Conservation (phyloP, 2,329 filamentous ascomycete species). For the Penicillium sp. region DNA sequence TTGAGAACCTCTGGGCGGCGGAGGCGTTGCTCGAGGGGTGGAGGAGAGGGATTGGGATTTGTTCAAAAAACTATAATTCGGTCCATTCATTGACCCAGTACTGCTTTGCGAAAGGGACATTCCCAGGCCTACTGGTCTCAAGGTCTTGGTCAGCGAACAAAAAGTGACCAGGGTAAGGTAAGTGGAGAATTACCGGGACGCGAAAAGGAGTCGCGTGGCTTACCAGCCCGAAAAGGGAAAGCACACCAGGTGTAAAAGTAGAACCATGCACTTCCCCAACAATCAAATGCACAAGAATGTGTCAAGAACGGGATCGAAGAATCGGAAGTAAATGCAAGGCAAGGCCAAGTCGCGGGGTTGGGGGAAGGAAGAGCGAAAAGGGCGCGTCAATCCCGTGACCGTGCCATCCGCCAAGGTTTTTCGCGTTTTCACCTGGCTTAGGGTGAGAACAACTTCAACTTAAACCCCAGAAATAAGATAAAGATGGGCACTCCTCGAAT, state of each 20-base stretch:
- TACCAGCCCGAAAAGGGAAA: constrained; percentile 25
- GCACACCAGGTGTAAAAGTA: constrained; percentile 13
- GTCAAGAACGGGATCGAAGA: constrained; percentile 14
- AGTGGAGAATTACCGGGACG: constrained; percentile 26
- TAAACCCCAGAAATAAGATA: background rate
- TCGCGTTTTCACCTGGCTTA: constrained; percentile 24
- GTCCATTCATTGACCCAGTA: constrained; percentile 38
- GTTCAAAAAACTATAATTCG: constrained; percentile 43
- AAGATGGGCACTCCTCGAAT: constrained; percentile 23
- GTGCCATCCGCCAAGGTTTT: constrained; percentile 22
- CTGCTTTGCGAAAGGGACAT: constrained; percentile 44
- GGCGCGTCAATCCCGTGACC: constrained; percentile 27
- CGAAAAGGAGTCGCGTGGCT: constrained; percentile 34
- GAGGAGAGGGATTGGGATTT: constrained; percentile 46
- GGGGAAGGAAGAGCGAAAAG: constrained; percentile 14
- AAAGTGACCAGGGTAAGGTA: constrained; percentile 15
- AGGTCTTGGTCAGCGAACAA: constrained; percentile 6
- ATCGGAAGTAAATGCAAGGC: constrained; percentile 20
- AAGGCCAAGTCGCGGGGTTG: constrained; percentile 23
- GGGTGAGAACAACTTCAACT: background rate
- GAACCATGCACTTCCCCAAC: constrained; percentile 10
- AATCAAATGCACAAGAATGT: constrained; percentile 10
- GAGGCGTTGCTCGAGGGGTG: constrained; percentile 47
- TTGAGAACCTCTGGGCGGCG: constrained; percentile 43
- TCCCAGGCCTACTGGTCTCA: background rate